Evolutionary conservation across 805 yeast species (phyloP), one percentile per base, ranked within the genome.

Genomic region (Helenozyma rhizophorensis): DNA sequence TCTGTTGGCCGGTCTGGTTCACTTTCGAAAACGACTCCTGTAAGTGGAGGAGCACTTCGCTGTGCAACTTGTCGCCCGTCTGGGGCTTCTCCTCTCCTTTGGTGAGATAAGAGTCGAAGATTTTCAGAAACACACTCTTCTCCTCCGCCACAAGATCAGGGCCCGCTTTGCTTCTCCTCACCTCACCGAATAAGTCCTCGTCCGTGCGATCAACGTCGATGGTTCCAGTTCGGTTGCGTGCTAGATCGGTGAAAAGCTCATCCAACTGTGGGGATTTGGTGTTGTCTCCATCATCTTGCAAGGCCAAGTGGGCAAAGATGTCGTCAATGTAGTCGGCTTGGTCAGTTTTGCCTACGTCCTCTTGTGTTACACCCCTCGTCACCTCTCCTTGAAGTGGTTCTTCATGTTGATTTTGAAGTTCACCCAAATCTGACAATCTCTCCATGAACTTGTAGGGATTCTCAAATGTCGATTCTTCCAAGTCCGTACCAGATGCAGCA

Each of bases 31-130:
- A 36, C 9, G 50, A 45, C 21, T 43, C 36, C 28, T 37, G 44
- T 23, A 45, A 38, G 28, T 36, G 43, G 9, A 27, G 30, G 27
- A 45, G 42, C 23, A 45, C 40, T 26, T 25, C 34, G 11, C 36
- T 26, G 18, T 34, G 37, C 21, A 42, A 24, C 25, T 30, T 32
- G 21, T 33, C 39, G 10, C 10, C 14, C 7, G 14, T 12, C 6
- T 22, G 23, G 6, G 30, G 17, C 21, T 14, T 25, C 14, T 29
- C 34, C 2, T 23, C 25, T 5, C 31, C 34, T 8, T 34, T 23
- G 16, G 32, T 34, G 15, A 47, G 27, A 36, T 44, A 46, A 9
- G 41, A 42, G 23, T 38, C 43, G 26, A 44, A 44, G 31, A 46
- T 44, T 16, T 36, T 37, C 16, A 36, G 34, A 27, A 46, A 46